Conservation (phyloP, 441 rosid genomes). For the Eruca vesicaria region DNA sequence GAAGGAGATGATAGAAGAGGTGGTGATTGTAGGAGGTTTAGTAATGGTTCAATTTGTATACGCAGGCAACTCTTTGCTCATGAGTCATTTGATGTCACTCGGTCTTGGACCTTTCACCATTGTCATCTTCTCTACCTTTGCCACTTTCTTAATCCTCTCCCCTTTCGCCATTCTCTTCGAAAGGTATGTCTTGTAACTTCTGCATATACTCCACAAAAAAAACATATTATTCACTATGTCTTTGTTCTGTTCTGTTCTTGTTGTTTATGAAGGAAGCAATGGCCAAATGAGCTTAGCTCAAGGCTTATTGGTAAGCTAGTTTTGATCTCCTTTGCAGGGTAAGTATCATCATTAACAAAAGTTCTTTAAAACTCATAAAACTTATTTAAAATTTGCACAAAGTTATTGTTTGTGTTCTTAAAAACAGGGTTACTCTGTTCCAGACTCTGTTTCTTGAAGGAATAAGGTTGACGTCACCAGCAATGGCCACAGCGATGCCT, state of each 20-base stretch:
- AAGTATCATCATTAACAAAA: conserved; percentile 12
- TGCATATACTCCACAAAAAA: neutral
- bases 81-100: conserved; percentile 77
- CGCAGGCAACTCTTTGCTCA: conserved; percentile 59
- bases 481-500: conserved; percentile 93
- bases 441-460: conserved; percentile 76
- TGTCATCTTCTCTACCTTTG: conserved; percentile 65
- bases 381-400: neutral
- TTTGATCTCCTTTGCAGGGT: conserved; percentile 80
- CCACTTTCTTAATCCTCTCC: conserved; percentile 66
- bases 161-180: conserved; percentile 76
- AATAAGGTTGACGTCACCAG: conserved; percentile 74
- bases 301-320: conserved; percentile 64
- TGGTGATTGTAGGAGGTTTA: conserved; percentile 59
- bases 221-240: neutral
- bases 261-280: conserved; percentile 55
- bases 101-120: conserved; percentile 70
- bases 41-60: conserved; percentile 60
- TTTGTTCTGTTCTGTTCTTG: neutral
- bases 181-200: conserved; percentile 42
- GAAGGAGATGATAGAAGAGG: conserved; percentile 51
- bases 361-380: neutral
- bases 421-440: conserved; percentile 72
- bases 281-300: conserved; percentile 58
- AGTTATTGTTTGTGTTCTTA: too few species aligned